These are phyloP conservation scores for Fagopyrum tataricum DNA, from an alignment of 148 eudicot genomes.

Conservation along the genomic window DNA sequence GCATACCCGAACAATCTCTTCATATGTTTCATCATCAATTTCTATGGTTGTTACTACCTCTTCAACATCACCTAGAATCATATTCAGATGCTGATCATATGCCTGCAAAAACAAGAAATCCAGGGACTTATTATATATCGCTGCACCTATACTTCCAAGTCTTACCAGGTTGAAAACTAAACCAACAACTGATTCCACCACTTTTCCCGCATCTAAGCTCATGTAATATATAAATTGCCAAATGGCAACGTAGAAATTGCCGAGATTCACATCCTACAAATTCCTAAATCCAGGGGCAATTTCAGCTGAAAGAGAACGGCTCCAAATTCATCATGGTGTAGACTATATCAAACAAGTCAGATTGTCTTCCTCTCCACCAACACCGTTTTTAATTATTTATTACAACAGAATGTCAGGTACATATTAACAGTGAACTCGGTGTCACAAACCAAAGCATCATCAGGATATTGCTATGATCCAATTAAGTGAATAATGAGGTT, in stretches of 20 bases:
- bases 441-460: not conserved
- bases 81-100: slow-evolving; percentile 81
- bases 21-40: slow-evolving; percentile 84
- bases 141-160: not conserved
- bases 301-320: not conserved
- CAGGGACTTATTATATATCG: not conserved
- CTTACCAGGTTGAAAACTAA: not conserved
- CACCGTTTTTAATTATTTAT: not conserved
- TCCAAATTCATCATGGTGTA: not conserved
- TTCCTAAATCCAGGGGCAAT: not conserved
- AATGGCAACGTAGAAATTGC: not conserved
- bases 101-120: slow-evolving; percentile 34
- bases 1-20: slow-evolving; percentile 79
- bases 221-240: not conserved
- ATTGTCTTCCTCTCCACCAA: not conserved
- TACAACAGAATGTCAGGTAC: not conserved
- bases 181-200: not conserved
- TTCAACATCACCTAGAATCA: slow-evolving; percentile 87
- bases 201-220: not conserved
- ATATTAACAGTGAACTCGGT: not conserved
- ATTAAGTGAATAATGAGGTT: not conserved
- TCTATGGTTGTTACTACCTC: slow-evolving; percentile 68
- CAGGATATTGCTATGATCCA: not conserved
- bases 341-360: not conserved
- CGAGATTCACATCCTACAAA: not conserved